Conservation (phyloP, 2,329 filamentous ascomycete species). For the Parastagonospora nodorum region DNA sequence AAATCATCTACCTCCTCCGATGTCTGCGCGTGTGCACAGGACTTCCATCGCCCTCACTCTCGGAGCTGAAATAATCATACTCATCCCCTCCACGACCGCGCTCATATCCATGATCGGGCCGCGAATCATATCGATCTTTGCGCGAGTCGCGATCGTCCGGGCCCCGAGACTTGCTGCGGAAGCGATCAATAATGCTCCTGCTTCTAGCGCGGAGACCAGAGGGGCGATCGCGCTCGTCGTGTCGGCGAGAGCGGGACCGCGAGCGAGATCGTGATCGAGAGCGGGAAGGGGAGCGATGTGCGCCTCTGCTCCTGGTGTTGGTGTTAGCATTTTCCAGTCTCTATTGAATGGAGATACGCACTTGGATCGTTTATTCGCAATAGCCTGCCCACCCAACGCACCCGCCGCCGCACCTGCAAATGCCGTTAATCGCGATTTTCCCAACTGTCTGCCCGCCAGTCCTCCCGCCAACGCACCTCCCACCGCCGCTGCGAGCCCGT, state of each 20-base stretch:
- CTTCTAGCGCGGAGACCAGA: constrained; percentile 31
- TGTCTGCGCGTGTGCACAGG: constrained; percentile 18
- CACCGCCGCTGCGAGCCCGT: constrained; percentile 41
- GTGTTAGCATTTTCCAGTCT: not conserved
- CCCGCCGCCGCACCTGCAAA: constrained; percentile 45
- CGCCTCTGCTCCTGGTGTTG: constrained; percentile 20
- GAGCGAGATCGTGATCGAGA: constrained; percentile 22
- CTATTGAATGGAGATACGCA: constrained; percentile 1
- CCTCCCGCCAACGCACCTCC: constrained; percentile 48
- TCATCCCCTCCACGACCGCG: constrained; percentile 14
- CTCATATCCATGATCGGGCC: constrained; percentile 24
- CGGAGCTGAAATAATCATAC: constrained; percentile 21
- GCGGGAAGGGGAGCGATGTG: constrained; percentile 19
- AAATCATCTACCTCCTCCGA: constrained; percentile 16
- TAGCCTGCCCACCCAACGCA: constrained; percentile 36
- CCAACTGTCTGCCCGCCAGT: constrained; percentile 38
- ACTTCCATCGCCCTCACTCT: constrained; percentile 15
- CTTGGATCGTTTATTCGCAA: constrained; percentile 22
- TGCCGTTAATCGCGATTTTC: constrained; percentile 43
- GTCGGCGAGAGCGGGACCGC: constrained; percentile 21
- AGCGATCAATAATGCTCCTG: constrained; percentile 28
- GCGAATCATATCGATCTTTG: constrained; percentile 5
- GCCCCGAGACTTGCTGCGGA: constrained; percentile 30
- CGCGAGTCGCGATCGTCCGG: constrained; percentile 15
- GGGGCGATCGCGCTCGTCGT: constrained; percentile 13